Evolutionary conservation across 495 filamentous ascomycete genomes (phyloP).

Genomic region (Daldinia childiae): DNA sequence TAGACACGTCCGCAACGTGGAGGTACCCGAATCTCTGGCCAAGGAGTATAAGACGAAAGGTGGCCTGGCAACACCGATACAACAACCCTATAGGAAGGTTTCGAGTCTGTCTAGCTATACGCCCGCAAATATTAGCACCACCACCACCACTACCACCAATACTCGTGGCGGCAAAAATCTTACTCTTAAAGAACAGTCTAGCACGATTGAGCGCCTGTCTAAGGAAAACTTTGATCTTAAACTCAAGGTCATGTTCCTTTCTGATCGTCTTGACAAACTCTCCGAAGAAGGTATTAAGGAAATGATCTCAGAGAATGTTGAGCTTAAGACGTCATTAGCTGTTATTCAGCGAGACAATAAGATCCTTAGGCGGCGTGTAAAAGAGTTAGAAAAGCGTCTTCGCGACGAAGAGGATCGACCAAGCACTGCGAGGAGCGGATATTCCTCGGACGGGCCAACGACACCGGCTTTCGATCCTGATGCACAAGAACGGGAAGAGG

Average conservation of each 20-base stretch:
- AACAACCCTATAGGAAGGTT: slow-evolving; percentile 49
- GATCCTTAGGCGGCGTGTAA: slow-evolving; percentile 75
- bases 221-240: slow-evolving; percentile 99
- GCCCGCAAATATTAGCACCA: slow-evolving; percentile 54
- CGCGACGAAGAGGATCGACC: slow-evolving; percentile 75
- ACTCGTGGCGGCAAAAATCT: slow-evolving; percentile 78
- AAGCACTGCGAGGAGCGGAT: slow-evolving; percentile 60
- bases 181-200: slow-evolving; percentile 96
- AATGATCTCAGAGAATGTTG: slow-evolving; percentile 96
- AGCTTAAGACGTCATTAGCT: slow-evolving; percentile 87
- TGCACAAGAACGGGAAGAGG: slow-evolving; percentile 80
- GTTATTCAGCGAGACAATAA: slow-evolving; percentile 91
- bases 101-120: slow-evolving; percentile 49
- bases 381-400: slow-evolving; percentile 85
- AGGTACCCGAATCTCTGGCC: slow-evolving; percentile 87
- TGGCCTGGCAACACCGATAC: slow-evolving; percentile 63
- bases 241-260: slow-evolving; percentile 95
- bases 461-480: slow-evolving; percentile 62
- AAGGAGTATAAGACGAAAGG: slow-evolving; percentile 75
- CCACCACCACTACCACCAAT: slow-evolving; percentile 55
- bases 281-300: slow-evolving; percentile 97
- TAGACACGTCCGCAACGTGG: slow-evolving; percentile 85
- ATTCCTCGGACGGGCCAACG: slow-evolving; percentile 60
- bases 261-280: slow-evolving; percentile 88
- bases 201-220: slow-evolving; percentile 91